Conservation (phyloP, 108 stramenopile species). For the Cylindrotheca fusiformis region DNA sequence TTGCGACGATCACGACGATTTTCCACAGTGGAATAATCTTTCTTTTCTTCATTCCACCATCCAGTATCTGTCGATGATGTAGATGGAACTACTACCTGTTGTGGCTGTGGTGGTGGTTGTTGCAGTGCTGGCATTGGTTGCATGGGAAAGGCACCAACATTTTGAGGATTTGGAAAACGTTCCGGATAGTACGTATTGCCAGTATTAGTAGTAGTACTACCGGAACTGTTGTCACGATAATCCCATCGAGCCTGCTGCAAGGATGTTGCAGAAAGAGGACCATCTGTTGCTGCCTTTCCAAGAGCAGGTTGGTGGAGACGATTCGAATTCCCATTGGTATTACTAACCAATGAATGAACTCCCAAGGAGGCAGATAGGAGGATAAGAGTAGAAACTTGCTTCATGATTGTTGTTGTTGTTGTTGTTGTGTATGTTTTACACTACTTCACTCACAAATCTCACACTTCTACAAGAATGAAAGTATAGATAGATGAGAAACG, state of each 20-base stretch:
- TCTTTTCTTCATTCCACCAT: conserved; percentile 1
- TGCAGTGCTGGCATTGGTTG: not conserved
- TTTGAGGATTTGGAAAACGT: not conserved
- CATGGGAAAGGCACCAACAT: not conserved
- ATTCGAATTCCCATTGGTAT: not conserved
- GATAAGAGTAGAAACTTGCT: not conserved
- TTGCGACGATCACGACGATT: not conserved
- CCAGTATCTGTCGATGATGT: not conserved
- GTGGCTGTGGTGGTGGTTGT: no score
- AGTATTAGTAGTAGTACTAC: not conserved
- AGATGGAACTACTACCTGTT: no score
- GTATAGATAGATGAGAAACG: no score
- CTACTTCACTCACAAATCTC: no score
- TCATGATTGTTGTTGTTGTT: not conserved
- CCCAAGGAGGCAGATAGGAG: not conserved
- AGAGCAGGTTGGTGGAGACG: not conserved
- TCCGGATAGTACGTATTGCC: not conserved
- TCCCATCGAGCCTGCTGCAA: not conserved
- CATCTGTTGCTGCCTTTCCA: not conserved
- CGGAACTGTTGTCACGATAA: not conserved
- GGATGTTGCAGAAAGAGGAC: not conserved
- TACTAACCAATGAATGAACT: not conserved
- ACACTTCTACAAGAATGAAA: no score
- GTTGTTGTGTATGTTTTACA: not conserved
- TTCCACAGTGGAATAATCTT: not conserved